These are phyloP conservation scores for Epichloe typhina DNA, from an alignment of 2,329 filamentous ascomycete species.

Conservation along the genomic window DNA sequence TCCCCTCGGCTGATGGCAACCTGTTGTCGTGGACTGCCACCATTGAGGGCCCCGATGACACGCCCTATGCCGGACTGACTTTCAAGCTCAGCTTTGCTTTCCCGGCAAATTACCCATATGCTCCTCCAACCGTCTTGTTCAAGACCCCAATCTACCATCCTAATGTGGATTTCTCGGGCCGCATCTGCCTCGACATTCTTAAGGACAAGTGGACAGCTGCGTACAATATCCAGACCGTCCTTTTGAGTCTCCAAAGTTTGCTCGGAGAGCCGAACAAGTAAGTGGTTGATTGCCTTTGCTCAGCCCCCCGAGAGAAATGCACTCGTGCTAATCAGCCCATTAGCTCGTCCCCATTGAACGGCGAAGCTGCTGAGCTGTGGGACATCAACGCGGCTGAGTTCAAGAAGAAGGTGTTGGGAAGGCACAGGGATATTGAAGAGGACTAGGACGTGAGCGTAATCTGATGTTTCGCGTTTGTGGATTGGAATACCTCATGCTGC, in stretches of 20 bases:
- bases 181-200: constrained; percentile 94
- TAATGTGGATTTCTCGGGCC: constrained; percentile 92
- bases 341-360: constrained; percentile 87
- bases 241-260: constrained; percentile 87
- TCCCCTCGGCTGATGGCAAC: constrained; percentile 82
- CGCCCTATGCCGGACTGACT: constrained; percentile 74
- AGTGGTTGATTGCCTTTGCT: constrained; percentile 21
- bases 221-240: constrained; percentile 88
- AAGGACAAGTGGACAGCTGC: constrained; percentile 99
- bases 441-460: constrained; percentile 28
- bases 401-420: constrained; percentile 57
- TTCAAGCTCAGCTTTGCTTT: constrained; percentile 91
- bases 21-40: constrained; percentile 88
- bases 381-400: constrained; percentile 79
- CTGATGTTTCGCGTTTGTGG: not conserved
- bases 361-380: constrained; percentile 92
- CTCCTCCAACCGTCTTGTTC: constrained; percentile 83
- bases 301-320: not conserved
- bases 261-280: constrained; percentile 98
- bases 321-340: not conserved
- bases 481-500: constrained; percentile 11
- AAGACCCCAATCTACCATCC: constrained; percentile 99
- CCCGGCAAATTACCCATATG: constrained; percentile 85
- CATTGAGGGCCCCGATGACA: constrained; percentile 80
- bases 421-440: constrained; percentile 52